Conservation (phyloP, 2,329 filamentous ascomycete species). For the Stachybotrys echinatus region DNA sequence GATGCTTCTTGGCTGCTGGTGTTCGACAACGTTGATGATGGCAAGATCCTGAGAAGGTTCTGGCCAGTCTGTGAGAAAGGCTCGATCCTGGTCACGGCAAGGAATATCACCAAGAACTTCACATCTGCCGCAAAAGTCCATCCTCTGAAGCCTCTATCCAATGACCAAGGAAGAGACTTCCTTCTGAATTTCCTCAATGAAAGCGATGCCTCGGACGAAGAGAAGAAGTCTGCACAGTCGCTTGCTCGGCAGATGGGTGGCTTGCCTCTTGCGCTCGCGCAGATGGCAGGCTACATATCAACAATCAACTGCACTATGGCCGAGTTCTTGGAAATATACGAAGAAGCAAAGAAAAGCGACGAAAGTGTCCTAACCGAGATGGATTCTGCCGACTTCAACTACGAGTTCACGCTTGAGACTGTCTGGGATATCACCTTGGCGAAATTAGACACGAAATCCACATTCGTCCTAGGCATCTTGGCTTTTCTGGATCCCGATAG, state of each 20-base stretch:
- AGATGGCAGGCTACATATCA: slow-evolving; percentile 22
- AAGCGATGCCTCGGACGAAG: background rate
- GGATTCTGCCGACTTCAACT: too few species aligned
- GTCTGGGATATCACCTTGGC: slow-evolving; percentile 21
- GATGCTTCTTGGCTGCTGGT: slow-evolving; percentile 13
- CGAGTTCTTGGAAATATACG: too few species aligned
- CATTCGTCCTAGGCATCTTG: slow-evolving; percentile 15
- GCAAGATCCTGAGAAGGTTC: slow-evolving; percentile 12
- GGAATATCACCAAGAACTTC: slow-evolving; percentile 10
- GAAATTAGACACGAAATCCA: slow-evolving; percentile 12
- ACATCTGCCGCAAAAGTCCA: background rate
- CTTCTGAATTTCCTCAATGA: background rate
- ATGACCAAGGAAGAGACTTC: background rate
- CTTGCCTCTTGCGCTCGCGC: slow-evolving; percentile 16
- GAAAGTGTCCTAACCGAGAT: too few species aligned
- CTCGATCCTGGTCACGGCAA: slow-evolving; percentile 18
- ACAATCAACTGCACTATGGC: slow-evolving; percentile 14
- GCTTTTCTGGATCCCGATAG: slow-evolving; percentile 20
- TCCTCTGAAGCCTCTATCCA: background rate
- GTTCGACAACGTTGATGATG: slow-evolving; percentile 23
- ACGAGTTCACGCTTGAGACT: slow-evolving; percentile 21
- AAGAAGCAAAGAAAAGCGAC: too few species aligned
- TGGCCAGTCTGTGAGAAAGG: slow-evolving; percentile 15
- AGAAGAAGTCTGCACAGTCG: slow-evolving; percentile 4
- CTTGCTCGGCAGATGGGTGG: slow-evolving; percentile 9